Percentiles rank a stretch among this genome's conserved stretches.
Evolutionary conservation across 179 eudicot species (phyloP).

Genomic region (Spinacia oleracea): DNA sequence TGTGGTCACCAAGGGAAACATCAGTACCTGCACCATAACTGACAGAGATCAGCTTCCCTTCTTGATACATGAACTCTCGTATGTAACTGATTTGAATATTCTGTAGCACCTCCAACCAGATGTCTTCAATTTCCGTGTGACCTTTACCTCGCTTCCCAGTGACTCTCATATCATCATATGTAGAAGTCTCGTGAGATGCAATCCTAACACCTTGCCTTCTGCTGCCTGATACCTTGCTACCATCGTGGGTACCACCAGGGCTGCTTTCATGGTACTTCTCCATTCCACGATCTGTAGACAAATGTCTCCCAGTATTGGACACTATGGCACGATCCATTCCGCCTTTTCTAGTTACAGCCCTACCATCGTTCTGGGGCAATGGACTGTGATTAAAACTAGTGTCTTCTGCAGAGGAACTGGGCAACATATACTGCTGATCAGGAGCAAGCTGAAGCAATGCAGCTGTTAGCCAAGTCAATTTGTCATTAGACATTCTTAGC

Average conservation of each 20-base stretch:
- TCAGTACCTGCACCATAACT: conserved; percentile 77
- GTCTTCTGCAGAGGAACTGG: conserved; percentile 69
- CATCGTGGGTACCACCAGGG: conserved; percentile 36
- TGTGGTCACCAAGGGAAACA: conserved; percentile 1
- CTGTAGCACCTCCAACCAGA: conserved; percentile 83
- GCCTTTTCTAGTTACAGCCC: conserved; percentile 44
- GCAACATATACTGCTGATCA: conserved; percentile 74
- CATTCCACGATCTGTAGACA: conserved; percentile 29
- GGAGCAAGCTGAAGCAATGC: conserved; percentile 97
- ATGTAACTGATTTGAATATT: conserved; percentile 56
- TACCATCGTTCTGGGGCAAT: conserved; percentile 32
- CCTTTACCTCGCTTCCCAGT: conserved; percentile 36
- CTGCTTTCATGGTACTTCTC: conserved; percentile 41
- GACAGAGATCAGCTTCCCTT: conserved; percentile 77
- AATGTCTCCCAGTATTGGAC: conserved; percentile 42
- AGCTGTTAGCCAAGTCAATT: conserved; percentile 93
- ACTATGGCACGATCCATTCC: conserved; percentile 40
- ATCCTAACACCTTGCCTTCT: conserved; percentile 39
- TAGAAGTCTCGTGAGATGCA: conserved; percentile 34
- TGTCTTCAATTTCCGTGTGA: conserved; percentile 58
- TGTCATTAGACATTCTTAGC: conserved; percentile 82
- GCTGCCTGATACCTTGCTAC: conserved; percentile 34
- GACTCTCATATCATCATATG: conserved; percentile 34
- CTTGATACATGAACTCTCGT: conserved; percentile 78
- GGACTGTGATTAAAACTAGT: conserved; percentile 69